A percentile compares a stretch with the other conserved stretches of the same genome.
These are phyloP conservation scores for Epichloe coenophiala DNA, from an alignment of 2,329 filamentous ascomycete genomes.

Conservation along the genomic window DNA sequence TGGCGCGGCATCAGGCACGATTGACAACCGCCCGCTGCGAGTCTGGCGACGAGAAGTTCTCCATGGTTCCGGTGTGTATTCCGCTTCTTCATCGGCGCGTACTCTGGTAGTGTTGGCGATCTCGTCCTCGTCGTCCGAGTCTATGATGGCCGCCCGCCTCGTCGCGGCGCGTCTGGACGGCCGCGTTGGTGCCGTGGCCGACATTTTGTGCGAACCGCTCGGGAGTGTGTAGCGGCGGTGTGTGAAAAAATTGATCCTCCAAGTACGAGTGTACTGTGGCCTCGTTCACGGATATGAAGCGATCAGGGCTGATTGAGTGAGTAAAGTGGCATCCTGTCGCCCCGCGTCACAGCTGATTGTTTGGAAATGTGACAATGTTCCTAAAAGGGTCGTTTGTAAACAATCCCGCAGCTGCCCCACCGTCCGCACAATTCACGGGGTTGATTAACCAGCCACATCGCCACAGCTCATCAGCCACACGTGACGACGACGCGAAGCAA, in stretches of 20 bases:
- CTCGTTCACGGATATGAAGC: neutral
- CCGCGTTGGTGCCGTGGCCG: conserved; percentile 20
- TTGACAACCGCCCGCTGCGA: conserved; percentile 26
- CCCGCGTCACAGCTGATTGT: conserved; percentile 16
- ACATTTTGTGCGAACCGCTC: conserved; percentile 13
- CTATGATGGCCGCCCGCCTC: conserved; percentile 60
- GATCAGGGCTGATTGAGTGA: neutral
- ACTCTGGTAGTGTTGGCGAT: conserved; percentile 35
- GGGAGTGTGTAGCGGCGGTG: neutral
- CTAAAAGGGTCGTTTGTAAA: conserved; percentile 26
- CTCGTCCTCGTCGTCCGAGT: conserved; percentile 67
- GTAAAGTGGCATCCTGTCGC: conserved; percentile 6
- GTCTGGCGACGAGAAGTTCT: conserved; percentile 41
- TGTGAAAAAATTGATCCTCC: neutral
- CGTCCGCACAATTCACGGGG: neutral
- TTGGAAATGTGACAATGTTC: conserved; percentile 27
- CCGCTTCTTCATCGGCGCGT: conserved; percentile 54
- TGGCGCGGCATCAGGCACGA: conserved; percentile 29
- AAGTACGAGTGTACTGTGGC: neutral
- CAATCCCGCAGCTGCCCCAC: conserved; percentile 13
- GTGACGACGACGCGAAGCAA: conserved; percentile 11
- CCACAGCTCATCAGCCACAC: conserved; percentile 5
- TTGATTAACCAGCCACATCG: neutral
- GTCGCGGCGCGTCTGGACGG: conserved; percentile 32
- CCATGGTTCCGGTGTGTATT: conserved; percentile 63